phyloP scores from a whole-genome alignment of 257 asterid species.

The Mitragyna speciosa region DNA sequence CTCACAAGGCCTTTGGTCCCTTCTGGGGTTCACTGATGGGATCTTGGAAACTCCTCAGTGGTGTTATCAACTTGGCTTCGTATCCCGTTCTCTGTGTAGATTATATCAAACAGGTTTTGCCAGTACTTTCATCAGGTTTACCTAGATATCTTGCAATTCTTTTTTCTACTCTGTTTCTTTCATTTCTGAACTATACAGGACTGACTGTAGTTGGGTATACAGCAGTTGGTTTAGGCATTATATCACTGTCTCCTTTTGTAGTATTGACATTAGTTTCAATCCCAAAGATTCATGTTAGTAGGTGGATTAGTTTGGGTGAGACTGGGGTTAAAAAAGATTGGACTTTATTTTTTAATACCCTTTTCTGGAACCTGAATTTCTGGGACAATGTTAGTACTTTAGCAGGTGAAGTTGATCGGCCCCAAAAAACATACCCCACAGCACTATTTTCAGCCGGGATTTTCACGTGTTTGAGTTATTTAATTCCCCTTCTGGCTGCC shows the following conservation, averaged over 20 bases:
- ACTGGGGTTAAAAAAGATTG: conserved; percentile 55
- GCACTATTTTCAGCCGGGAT: conserved; percentile 55
- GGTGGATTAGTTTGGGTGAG: conserved; percentile 64
- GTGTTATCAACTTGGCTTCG: conserved; percentile 52
- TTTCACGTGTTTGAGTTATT: conserved; percentile 58
- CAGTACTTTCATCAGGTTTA: conserved; percentile 37
- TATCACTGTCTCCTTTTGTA: conserved; percentile 26
- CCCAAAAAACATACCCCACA: conserved; percentile 49
- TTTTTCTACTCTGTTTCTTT: conserved; percentile 17
- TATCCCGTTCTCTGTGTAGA: conserved; percentile 48
- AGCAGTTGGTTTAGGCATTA: conserved; percentile 17
- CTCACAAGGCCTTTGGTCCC: conserved; percentile 57
- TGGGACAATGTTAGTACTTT: conserved; percentile 80
- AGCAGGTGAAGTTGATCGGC: conserved; percentile 73
- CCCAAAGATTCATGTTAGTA: conserved; percentile 16
- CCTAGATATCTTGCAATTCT: conserved; percentile 36
- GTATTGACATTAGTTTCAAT: conserved; percentile 20
- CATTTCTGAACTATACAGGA: conserved; percentile 31
- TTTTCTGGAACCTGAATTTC: conserved; percentile 74
- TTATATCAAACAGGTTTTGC: conserved; percentile 45
- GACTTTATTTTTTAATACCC: conserved; percentile 62
- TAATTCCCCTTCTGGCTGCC: conserved; percentile 67
- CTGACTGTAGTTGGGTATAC: conserved; percentile 27
- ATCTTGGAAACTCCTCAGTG: conserved; percentile 53
- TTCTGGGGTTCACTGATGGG: conserved; percentile 66